Evolutionary conservation across 345 rosid species (phyloP).

Genomic region (Aquilaria sinensis): DNA sequence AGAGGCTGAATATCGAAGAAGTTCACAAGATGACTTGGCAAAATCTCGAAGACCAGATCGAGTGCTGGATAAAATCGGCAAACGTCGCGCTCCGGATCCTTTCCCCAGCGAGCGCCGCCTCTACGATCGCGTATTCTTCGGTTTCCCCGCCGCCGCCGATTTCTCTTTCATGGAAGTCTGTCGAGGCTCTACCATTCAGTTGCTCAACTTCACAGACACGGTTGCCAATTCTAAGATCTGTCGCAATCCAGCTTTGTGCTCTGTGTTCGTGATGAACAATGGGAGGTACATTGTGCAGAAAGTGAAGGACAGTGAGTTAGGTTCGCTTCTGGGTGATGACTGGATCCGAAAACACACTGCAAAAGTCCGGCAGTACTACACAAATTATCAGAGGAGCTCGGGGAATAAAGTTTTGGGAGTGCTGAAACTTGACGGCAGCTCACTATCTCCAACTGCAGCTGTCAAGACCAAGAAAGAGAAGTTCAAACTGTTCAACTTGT

Average conservation of each 20-base stretch:
- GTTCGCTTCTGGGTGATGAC: constrained; percentile 67
- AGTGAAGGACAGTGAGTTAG: constrained; percentile 69
- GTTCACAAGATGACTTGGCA: constrained; percentile 76
- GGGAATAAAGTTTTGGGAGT: constrained; percentile 63
- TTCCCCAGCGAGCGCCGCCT: constrained; percentile 90
- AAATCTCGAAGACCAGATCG: constrained; percentile 76
- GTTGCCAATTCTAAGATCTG: constrained; percentile 78
- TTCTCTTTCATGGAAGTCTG: constrained; percentile 93
- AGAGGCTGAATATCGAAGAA: constrained; percentile 72
- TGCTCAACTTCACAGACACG: constrained; percentile 70
- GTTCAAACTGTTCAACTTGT: constrained; percentile 46
- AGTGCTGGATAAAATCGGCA: constrained; percentile 81
- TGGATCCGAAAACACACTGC: constrained; percentile 82
- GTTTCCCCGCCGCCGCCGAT: constrained; percentile 62
- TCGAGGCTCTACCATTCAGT: constrained; percentile 67
- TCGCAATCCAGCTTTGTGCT: constrained; percentile 52
- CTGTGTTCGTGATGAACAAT: constrained; percentile 81
- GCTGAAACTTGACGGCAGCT: constrained; percentile 41
- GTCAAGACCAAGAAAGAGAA: constrained; percentile 54
- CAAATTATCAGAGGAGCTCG: constrained; percentile 56
- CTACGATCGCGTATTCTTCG: constrained; percentile 78
- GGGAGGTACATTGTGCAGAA: constrained; percentile 81
- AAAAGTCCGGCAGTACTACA: constrained; percentile 54
- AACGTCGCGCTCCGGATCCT: constrained; percentile 68
- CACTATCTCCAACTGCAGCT: constrained; percentile 29